Conservation (phyloP, 441 rosid species). For the Adansonia rubrostipa region DNA sequence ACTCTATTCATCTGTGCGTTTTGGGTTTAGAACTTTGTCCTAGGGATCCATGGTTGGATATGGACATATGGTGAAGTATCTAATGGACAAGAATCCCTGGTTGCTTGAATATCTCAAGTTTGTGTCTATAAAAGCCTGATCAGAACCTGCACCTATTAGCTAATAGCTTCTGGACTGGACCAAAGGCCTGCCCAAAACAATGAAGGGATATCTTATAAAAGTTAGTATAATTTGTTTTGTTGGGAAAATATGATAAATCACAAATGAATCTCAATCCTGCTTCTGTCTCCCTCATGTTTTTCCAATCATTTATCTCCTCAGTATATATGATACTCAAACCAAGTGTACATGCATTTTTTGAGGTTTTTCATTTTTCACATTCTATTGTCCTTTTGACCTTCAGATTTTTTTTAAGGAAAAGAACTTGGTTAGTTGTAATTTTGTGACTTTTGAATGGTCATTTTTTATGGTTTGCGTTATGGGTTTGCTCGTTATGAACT, state of each 20-base stretch:
- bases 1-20: not conserved
- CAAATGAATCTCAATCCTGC: not conserved
- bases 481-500: slow-evolving; percentile 9
- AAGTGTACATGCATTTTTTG: not conserved
- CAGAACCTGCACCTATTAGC: not conserved
- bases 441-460: not conserved
- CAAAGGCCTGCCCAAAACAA: not conserved
- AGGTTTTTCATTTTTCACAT: not conserved
- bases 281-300: not conserved
- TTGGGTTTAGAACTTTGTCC: not conserved
- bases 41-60: not conserved
- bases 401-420: not conserved
- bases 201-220: not conserved
- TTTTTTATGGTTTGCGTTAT: not conserved
- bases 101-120: not conserved
- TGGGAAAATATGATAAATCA: not conserved
- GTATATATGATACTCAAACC: not conserved
- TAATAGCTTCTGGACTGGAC: not conserved
- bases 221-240: not conserved
- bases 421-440: not conserved
- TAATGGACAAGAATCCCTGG: not conserved
- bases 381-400: not conserved
- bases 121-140: not conserved
- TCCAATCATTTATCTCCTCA: not conserved
- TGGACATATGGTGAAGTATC: not conserved